Evolutionary conservation across 2,329 filamentous ascomycete species (phyloP), one percentile per base, ranked within the genome.

Genomic region (Metarhizium robertsii): DNA sequence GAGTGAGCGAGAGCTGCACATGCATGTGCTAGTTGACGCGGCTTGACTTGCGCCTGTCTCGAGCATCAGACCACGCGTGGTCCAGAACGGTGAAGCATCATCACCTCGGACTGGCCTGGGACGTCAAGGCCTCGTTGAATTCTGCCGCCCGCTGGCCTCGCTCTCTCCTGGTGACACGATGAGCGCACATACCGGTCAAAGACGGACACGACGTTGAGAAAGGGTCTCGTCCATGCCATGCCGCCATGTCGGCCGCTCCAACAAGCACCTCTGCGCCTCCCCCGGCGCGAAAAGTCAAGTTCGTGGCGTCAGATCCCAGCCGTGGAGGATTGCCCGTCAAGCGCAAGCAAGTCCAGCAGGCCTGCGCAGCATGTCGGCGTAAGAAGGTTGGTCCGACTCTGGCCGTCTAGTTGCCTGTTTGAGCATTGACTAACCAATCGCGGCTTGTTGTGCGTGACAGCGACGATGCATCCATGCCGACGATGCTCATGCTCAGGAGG

Each of bases 311-410:
- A 13, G 78, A 83, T 65, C 71, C 72, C 6, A 71, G 71, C 29
- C 65, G 71, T 16, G 71, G 71, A 50, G 80, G 79, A 18, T 67
- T 83, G 56, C 80, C 80, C 4, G 70, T 80, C 54, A 85, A 85
- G 69, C 71, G 81, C 52, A 80, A 80, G 60, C 81, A 84, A 62
- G 79, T 82, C 25, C 74, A 76, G 56, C 79, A 83, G 34, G 81
- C 81, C 4, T 85, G 81, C 59, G 70, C 73, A 0, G 67, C 71
- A 2, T 85, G 81, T 60, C 76, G 81, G 4, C 76, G 74, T 51
- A 77, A 77, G 58, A 83, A 83, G 72, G 78, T 79, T 52, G 50
- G 64, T 53, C 5, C 10, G 5, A 18, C 8, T 45, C n/a, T 30
- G 32, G 16, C 32, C 8, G 20, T 18, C 32, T 38, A 18, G 38